phyloP scores from a whole-genome alignment of 805 yeast genomes.

The Schwanniomyces vanrijiae region DNA sequence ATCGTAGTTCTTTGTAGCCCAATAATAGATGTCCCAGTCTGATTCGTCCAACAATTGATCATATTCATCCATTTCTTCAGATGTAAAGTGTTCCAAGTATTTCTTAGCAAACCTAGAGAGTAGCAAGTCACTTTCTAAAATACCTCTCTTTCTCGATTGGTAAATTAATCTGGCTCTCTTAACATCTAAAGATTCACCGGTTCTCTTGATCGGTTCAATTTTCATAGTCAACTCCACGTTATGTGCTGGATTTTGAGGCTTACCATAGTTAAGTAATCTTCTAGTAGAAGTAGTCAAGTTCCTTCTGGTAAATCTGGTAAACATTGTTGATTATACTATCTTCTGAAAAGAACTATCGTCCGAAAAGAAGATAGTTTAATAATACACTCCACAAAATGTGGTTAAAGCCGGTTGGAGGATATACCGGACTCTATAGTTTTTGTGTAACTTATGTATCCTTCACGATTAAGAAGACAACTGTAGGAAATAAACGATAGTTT shows the following conservation, averaged over 20 bases:
- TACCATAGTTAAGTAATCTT: constrained; percentile 36
- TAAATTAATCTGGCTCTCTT: constrained; percentile 87
- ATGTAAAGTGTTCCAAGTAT: constrained; percentile 57
- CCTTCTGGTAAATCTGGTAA: constrained; percentile 2
- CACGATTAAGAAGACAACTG: not conserved
- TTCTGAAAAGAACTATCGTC: not conserved
- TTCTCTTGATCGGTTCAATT: constrained; percentile 77
- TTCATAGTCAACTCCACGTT: constrained; percentile 38
- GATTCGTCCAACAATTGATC: constrained; percentile 84
- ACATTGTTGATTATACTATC: not conserved
- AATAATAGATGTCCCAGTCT: constrained; percentile 99
- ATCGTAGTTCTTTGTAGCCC: constrained; percentile 87
- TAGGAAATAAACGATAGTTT: not conserved
- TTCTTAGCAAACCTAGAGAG: constrained; percentile 83
- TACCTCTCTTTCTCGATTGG: constrained; percentile 94
- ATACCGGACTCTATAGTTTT: not conserved
- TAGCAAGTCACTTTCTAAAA: constrained; percentile 86
- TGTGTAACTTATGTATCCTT: not conserved
- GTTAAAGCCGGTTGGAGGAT: not conserved
- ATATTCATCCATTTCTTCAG: constrained; percentile 74
- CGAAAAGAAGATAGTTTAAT: not conserved
- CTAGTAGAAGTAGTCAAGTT: constrained; percentile 1
- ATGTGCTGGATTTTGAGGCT: constrained; percentile 41
- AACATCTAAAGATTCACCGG: constrained; percentile 66
- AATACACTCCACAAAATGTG: not conserved